Evolutionary conservation across 805 yeast species (phyloP).

Genomic region (Wickerhamiella alocasiicola): DNA sequence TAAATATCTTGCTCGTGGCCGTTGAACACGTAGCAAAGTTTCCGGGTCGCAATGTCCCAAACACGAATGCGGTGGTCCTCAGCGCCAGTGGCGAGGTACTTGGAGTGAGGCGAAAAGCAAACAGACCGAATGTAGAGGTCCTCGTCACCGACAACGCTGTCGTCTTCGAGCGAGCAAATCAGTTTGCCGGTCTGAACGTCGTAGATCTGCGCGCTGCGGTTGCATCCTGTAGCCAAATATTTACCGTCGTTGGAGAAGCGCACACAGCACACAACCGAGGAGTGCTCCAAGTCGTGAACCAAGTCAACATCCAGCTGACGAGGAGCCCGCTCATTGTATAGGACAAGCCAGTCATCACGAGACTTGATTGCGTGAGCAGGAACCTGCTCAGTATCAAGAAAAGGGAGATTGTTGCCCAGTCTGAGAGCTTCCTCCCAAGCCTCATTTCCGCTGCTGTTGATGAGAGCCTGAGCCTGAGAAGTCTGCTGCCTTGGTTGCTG

Average conservation of each 20-base stretch:
- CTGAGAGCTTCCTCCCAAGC: constrained; percentile 14
- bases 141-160: constrained; percentile 53
- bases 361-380: constrained; percentile 70
- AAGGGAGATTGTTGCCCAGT: constrained; percentile 32
- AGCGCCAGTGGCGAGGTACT: constrained; percentile 86
- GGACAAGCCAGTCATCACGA: constrained; percentile 71
- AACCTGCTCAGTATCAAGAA: constrained; percentile 66
- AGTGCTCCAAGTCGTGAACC: constrained; percentile 81
- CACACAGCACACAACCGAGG: constrained; percentile 94
- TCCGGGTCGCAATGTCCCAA: constrained; percentile 85
- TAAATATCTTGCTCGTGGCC: constrained; percentile 98
- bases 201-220: constrained; percentile 88
- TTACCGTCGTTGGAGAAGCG: constrained; percentile 85
- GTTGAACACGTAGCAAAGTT: constrained; percentile 62
- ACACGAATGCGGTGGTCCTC: constrained; percentile 69
- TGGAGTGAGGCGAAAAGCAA: constrained; percentile 91
- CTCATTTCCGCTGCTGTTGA: constrained; percentile 18
- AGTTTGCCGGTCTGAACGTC: constrained; percentile 85
- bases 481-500: constrained; percentile 22
- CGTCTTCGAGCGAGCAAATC: constrained; percentile 78
- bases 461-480: constrained; percentile 20
- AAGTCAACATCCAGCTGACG: constrained; percentile 70
- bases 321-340: constrained; percentile 80
- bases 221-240: constrained; percentile 92
- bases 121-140: constrained; percentile 91